These are phyloP conservation scores for Elsinoe ampelina DNA, from an alignment of 2,329 filamentous ascomycete species.

Conservation along the genomic window DNA sequence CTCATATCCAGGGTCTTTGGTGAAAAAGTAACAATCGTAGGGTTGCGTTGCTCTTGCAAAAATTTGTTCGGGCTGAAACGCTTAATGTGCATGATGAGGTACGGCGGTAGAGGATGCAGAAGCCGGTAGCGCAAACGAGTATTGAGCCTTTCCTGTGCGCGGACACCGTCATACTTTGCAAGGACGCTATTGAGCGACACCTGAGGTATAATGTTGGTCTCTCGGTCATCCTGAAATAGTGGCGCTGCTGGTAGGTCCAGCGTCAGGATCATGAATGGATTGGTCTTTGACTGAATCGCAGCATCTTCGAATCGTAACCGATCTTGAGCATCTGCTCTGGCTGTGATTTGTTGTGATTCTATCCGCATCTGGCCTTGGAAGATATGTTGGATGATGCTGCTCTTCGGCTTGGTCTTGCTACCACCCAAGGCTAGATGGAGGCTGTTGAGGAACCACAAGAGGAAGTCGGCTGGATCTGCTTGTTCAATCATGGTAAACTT, in stretches of 20 bases:
- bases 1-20: slow-evolving; percentile 75
- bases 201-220: slow-evolving; percentile 93
- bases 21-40: slow-evolving; percentile 95
- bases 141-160: slow-evolving; percentile 78
- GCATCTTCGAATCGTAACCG: slow-evolving; percentile 89
- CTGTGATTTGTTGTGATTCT: slow-evolving; percentile 87
- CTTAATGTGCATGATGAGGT: slow-evolving; percentile 89
- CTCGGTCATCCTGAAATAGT: slow-evolving; percentile 88
- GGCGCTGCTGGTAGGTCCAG: slow-evolving; percentile 86
- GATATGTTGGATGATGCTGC: slow-evolving; percentile 79
- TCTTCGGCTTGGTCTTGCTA: slow-evolving; percentile 73
- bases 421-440: slow-evolving; percentile 86
- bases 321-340: slow-evolving; percentile 77
- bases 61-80: slow-evolving; percentile 97
- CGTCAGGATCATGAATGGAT: slow-evolving; percentile 82
- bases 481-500: slow-evolving; percentile 84
- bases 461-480: slow-evolving; percentile 91
- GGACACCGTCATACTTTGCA: slow-evolving; percentile 83
- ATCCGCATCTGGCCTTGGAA: slow-evolving; percentile 91
- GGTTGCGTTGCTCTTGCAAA: slow-evolving; percentile 78
- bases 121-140: slow-evolving; percentile 84
- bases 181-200: slow-evolving; percentile 75
- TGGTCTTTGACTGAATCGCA: slow-evolving; percentile 66
- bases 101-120: slow-evolving; percentile 82
- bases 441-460: slow-evolving; percentile 96